These are phyloP conservation scores for Ocimum tenuiflorum DNA, from an alignment of 257 asterid species.

Conservation along the genomic window DNA sequence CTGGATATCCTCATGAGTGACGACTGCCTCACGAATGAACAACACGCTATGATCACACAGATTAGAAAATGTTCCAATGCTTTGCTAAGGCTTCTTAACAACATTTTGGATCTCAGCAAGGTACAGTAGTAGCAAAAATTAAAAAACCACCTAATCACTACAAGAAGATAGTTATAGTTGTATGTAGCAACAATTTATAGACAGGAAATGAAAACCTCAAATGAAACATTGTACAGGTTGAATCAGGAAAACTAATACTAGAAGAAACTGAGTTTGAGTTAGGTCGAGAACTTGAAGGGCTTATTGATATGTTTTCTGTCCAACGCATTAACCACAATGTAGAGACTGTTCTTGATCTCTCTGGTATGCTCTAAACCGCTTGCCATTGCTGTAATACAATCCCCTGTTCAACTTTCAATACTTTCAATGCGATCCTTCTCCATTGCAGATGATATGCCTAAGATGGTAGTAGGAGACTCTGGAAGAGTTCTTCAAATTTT, in stretches of 20 bases:
- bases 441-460: constrained; percentile 83
- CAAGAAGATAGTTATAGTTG: no score
- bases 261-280: constrained; percentile 87
- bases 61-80: constrained; percentile 91
- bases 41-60: constrained; percentile 65
- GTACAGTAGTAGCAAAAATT: constrained; percentile 23
- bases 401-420: not conserved
- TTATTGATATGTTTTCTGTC: constrained; percentile 81
- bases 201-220: not conserved
- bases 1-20: constrained; percentile 83
- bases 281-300: constrained; percentile 93
- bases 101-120: constrained; percentile 94
- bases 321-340: constrained; percentile 85
- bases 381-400: not conserved
- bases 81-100: constrained; percentile 78
- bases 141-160: not conserved
- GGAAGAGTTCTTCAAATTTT: constrained; percentile 87
- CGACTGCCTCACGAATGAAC: constrained; percentile 70
- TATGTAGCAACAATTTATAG: not conserved
- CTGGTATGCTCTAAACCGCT: constrained; percentile 39
- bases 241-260: constrained; percentile 80
- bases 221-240: constrained; percentile 52
- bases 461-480: constrained; percentile 74
- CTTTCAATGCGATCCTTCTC: not conserved
- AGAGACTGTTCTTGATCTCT: constrained; percentile 78